Base-by-base conservation (phyloP, 495 filamentous ascomycete genomes). In the Penicillium alfredii region DNA sequence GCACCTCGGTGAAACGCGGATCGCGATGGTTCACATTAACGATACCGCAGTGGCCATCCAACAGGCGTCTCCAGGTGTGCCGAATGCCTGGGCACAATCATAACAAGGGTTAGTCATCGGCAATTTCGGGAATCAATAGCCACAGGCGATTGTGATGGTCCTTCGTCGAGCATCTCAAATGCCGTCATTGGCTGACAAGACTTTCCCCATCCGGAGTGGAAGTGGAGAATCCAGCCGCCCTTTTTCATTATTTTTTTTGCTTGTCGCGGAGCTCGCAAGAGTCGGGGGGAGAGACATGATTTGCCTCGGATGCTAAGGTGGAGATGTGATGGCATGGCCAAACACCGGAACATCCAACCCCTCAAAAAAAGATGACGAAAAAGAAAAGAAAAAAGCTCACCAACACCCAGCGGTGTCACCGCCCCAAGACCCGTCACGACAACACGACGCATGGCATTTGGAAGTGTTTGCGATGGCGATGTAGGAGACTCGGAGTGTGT, bases 391-490 rank as follows among this genome's bases (percentile, higher is more conserved):
- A 38, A n/a, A 9, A 13, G 58, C 67, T 51, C 43, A 83, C 81
- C 89, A 24, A 94, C 77, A 35, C 84, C 90, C 13, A 98, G 71
- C 30, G 92, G 92, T 34, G 92, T 94, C 35, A 98, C 78, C 49
- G 87, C 86, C 26, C 92, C 92, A 33, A 98, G 71, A 55, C 92
- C 92, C 29, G 92, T 97, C 49, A 97, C 82, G 50, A 96, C 92
- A 49, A 97, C 92, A 48, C 86, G 81, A 63, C 89, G 82, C 90
- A 94, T 92, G 49, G 58, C 70, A 74, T 72, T 8, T 8, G 16
- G 17, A 12, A 36, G 19, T 18, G n/a, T 15, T 15, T 21, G 10
- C 17, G 10, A 18, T 24, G 29, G 29, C 14, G 40, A 42, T 28
- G 29, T 29, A 37, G 38, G 13, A 31, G 45, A n/a, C n/a, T n/a